Evolutionary conservation across 2,329 filamentous ascomycete species (phyloP), one percentile per base, ranked within the genome.

Genomic region (Neopestalotiopsis sp.): DNA sequence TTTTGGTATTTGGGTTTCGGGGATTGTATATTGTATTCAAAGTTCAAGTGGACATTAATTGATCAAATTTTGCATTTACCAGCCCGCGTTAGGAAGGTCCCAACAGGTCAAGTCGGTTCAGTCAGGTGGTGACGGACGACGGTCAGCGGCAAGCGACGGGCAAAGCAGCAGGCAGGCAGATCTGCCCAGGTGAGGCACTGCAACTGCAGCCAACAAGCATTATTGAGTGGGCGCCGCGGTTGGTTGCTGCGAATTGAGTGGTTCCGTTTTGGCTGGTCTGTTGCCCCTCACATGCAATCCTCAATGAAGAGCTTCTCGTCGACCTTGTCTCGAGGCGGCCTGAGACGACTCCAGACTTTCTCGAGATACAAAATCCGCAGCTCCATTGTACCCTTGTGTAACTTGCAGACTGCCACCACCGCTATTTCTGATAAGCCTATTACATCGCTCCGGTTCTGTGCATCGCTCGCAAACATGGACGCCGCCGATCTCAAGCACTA

Each of bases 401-500:
- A 32, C 62, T 38, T 17, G 28, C 40, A 58, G 58, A 38, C 30
- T 3, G 5, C 32, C 14, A 20, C 59, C 34, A 17, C 59, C 34
- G 12, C 28, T 34, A 17, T 5, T 4, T 12, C 10, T 34, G 17
- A 42, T 32, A 67, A 56, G 24, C 59, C 38, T 24, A 13, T 58
- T 28, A 61, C 58, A 40, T 59, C 32, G 12, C 28, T 58, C 38
- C 66, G 73, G 58, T 66, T 71, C 20, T 67, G 73, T 61, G 62
- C 61, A 65, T 42, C 67, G 38, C 67, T 61, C n/a, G 72, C 72
- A 75, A 83, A 79, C 72, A 90, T 91, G 88, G 84, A 89, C 74
- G 81, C 87, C 69, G 81, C 87, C 73, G 89, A 91, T 72, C 83
- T 91, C 71, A 85, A 85, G 79, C 92, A 97, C 78, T 98, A 97